phyloP scores from a whole-genome alignment of 768 basidiomycete genomes.

The Fomitopsis serialis region DNA sequence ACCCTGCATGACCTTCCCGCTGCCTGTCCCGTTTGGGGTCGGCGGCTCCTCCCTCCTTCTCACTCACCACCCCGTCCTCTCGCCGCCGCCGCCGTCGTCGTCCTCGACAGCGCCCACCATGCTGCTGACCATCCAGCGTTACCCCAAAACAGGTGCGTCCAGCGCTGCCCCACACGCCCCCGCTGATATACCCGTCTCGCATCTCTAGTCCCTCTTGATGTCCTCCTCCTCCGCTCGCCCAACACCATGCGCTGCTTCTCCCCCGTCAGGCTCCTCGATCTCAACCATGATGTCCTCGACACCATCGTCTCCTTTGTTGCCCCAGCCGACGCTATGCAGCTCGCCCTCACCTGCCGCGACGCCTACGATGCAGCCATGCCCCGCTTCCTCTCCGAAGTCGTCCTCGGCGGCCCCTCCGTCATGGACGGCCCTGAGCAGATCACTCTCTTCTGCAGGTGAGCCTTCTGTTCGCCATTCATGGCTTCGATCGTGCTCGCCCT shows the following conservation, averaged over 20 bases:
- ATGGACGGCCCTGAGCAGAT: conserved; percentile 10
- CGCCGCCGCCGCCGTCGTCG: background rate
- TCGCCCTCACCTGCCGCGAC: conserved; percentile 11
- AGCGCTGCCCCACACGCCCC: background rate
- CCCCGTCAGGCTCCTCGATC: background rate
- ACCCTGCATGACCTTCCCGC: background rate
- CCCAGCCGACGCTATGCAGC: conserved; percentile 9
- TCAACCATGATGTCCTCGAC: conserved; percentile 9
- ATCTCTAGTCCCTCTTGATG: background rate
- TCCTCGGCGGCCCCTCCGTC: conserved; percentile 10
- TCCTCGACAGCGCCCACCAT: background rate
- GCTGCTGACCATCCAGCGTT: background rate
- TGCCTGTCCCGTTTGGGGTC: background rate
- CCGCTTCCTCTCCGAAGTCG: conserved; percentile 13
- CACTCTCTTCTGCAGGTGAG: conserved; percentile 8
- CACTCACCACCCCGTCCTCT: background rate
- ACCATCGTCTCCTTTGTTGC: conserved; percentile 3
- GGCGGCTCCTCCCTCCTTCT: background rate
- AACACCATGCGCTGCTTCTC: background rate
- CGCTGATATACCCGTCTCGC: background rate
- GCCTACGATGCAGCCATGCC: conserved; percentile 14
- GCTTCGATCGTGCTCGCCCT: background rate
- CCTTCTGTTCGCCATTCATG: background rate
- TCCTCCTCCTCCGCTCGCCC: background rate
- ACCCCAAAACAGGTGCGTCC: background rate